Evolutionary conservation across 164 flowering plant species (phyloP).

Genomic region (Umbilicus rupestris): DNA sequence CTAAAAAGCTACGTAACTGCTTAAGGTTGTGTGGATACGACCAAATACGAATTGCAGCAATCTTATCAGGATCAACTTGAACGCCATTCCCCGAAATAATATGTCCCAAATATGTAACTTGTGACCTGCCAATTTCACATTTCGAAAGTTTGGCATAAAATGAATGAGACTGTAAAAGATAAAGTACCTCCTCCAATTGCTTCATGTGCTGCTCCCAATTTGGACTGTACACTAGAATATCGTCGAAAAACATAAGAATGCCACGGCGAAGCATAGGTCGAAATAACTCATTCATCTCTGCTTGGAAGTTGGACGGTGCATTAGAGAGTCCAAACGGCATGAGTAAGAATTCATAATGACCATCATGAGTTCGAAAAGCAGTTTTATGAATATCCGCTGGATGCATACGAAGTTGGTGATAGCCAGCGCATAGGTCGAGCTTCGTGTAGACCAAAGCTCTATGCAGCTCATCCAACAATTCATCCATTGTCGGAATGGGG

Average conservation of each 20-base stretch:
- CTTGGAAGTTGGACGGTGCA: conserved; percentile 6
- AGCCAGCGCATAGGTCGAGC: neutral
- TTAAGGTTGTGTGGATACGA: neutral
- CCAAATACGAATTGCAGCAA: conserved; percentile 3
- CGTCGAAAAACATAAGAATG: conserved; percentile 9
- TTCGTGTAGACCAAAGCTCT: neutral
- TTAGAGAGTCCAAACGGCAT: neutral
- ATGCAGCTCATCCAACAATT: neutral
- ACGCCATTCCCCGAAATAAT: too few species aligned
- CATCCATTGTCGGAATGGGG: neutral
- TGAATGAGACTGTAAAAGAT: neutral
- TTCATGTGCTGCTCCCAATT: neutral
- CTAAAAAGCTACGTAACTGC: conserved; percentile 11
- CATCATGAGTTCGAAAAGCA: neutral
- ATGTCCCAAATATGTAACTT: neutral
- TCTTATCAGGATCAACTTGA: neutral
- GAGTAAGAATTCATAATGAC: neutral
- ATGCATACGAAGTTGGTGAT: neutral
- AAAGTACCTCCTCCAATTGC: neutral
- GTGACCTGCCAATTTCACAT: neutral
- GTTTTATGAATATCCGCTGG: neutral
- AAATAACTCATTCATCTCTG: conserved; percentile 8
- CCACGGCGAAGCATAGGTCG: neutral
- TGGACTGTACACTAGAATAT: neutral
- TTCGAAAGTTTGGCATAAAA: neutral